A percentile compares a stretch with the other conserved stretches of the same genome.
Evolutionary conservation across 1,284 basidiomycete genomes (phyloP).

Genomic region (Volvariella volvacea): DNA sequence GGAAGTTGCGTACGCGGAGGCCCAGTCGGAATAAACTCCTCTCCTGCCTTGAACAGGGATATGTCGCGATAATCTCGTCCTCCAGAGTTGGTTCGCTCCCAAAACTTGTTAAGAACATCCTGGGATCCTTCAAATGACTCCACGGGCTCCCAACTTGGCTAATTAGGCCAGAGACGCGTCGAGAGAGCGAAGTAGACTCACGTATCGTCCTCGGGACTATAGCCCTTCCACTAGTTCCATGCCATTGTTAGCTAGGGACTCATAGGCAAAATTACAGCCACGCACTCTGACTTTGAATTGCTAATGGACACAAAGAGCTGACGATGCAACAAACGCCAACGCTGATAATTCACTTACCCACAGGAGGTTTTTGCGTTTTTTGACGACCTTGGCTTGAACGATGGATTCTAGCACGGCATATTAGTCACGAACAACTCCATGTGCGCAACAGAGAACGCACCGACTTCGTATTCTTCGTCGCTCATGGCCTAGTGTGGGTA

Average conservation of each 20-base stretch:
- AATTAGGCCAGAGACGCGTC: not conserved
- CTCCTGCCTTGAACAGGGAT: conserved; percentile 43
- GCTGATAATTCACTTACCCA: conserved; percentile 25
- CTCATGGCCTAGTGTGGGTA: conserved; percentile 14
- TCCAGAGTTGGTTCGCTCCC: conserved; percentile 44
- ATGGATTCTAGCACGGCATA: conserved; percentile 40
- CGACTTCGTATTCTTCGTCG: conserved; percentile 59
- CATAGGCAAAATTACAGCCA: conserved; percentile 7
- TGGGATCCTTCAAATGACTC: conserved; percentile 56
- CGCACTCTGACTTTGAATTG: conserved; percentile 58
- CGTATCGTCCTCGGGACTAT: conserved; percentile 56
- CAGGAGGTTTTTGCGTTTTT: conserved; percentile 29
- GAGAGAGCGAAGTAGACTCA: conserved; percentile 27
- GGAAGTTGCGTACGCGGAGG: conserved; percentile 43
- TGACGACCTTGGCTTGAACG: conserved; percentile 39
- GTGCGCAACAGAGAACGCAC: conserved; percentile 30
- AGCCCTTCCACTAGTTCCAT: conserved; percentile 59
- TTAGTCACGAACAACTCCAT: conserved; percentile 3
- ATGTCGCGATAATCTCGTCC: conserved; percentile 46
- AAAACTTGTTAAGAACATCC: conserved; percentile 51
- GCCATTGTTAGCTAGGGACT: conserved; percentile 4
- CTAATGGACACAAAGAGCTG: conserved; percentile 24
- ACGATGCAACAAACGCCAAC: not conserved
- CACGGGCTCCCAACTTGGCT: conserved; percentile 59
- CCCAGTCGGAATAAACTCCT: conserved; percentile 47